Conservation (phyloP, 805 yeast genomes). For the Metschnikowia proteae region DNA sequence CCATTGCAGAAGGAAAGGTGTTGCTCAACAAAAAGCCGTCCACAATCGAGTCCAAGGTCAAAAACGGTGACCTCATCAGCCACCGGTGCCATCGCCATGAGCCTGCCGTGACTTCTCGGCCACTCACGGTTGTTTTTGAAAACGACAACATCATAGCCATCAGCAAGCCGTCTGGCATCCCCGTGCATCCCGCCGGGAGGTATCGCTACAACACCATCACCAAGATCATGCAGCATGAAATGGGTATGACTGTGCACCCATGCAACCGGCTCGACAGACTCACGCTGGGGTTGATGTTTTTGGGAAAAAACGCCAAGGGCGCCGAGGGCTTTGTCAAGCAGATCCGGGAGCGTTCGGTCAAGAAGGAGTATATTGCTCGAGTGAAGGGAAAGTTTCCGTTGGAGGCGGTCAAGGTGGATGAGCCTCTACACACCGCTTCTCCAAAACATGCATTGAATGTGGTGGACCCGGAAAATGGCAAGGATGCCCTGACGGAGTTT, state of each 20-base stretch:
- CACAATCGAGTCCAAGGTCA: conserved; percentile 55
- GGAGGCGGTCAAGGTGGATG: conserved; percentile 50
- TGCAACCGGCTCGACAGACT: conserved; percentile 87
- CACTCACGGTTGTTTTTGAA: conserved; percentile 65
- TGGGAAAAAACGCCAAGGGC: conserved; percentile 76
- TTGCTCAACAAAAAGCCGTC: conserved; percentile 67
- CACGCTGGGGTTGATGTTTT: conserved; percentile 90
- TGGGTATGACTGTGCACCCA: conserved; percentile 60
- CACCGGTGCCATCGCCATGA: conserved; percentile 87
- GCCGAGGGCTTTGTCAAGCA: conserved; percentile 75
- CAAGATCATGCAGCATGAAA: conserved; percentile 69
- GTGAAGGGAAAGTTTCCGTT: conserved; percentile 83
- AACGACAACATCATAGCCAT: conserved; percentile 75
- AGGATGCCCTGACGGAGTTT: conserved; percentile 73
- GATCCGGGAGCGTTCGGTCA: conserved; percentile 66
- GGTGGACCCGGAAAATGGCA: conserved; percentile 48
- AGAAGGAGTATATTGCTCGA: conserved; percentile 81
- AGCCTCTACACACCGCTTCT: conserved; percentile 65
- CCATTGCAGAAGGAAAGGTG: conserved; percentile 61
- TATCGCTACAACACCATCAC: conserved; percentile 73
- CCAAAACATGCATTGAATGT: conserved; percentile 71
- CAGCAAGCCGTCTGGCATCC: conserved; percentile 92
- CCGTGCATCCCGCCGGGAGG: conserved; percentile 94
- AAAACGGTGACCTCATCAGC: conserved; percentile 78
- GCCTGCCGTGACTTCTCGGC: conserved; percentile 66